These are phyloP conservation scores for Hypholoma fasciculare DNA, from an alignment of 768 basidiomycete genomes.

Conservation along the genomic window DNA sequence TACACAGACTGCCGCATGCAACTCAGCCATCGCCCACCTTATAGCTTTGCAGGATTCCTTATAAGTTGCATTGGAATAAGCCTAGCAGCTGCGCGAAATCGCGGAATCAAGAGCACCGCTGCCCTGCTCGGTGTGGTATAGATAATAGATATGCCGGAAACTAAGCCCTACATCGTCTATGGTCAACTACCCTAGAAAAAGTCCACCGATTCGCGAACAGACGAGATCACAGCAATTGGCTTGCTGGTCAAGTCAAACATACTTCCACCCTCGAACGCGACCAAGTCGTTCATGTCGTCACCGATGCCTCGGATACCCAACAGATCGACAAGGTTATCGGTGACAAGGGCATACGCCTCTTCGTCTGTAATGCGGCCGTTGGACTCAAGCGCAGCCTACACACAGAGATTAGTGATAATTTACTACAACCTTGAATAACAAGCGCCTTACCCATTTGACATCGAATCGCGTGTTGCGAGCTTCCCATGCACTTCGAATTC, in stretches of 20 bases:
- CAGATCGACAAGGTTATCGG: slow-evolving; percentile 43
- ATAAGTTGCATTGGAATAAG: slow-evolving; percentile 82
- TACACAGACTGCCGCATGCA: background rate
- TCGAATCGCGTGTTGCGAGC: slow-evolving; percentile 79
- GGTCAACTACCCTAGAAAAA: slow-evolving; percentile 31
- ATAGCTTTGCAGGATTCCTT: slow-evolving; percentile 79
- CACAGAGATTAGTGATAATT: background rate
- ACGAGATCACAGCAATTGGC: slow-evolving; percentile 56
- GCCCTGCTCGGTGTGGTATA: slow-evolving; percentile 68
- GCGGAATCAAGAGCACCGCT: slow-evolving; percentile 67
- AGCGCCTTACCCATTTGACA: slow-evolving; percentile 66
- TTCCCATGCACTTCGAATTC: slow-evolving; percentile 65
- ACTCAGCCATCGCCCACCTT: slow-evolving; percentile 1
- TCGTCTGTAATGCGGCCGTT: slow-evolving; percentile 41
- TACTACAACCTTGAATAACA: background rate
- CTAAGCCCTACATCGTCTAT: background rate
- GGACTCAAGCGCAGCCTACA: slow-evolving; percentile 48
- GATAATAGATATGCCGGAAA: slow-evolving; percentile 14
- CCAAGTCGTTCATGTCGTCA: slow-evolving; percentile 53
- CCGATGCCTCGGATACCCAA: slow-evolving; percentile 39
- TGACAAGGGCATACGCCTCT: slow-evolving; percentile 44
- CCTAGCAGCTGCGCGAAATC: slow-evolving; percentile 67
- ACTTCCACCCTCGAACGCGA: slow-evolving; percentile 60
- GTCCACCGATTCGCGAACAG: slow-evolving; percentile 50
- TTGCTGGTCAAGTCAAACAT: slow-evolving; percentile 56